These are phyloP conservation scores for Acmispon strigosus DNA, from an alignment of 306 rosid species.

Conservation along the genomic window DNA sequence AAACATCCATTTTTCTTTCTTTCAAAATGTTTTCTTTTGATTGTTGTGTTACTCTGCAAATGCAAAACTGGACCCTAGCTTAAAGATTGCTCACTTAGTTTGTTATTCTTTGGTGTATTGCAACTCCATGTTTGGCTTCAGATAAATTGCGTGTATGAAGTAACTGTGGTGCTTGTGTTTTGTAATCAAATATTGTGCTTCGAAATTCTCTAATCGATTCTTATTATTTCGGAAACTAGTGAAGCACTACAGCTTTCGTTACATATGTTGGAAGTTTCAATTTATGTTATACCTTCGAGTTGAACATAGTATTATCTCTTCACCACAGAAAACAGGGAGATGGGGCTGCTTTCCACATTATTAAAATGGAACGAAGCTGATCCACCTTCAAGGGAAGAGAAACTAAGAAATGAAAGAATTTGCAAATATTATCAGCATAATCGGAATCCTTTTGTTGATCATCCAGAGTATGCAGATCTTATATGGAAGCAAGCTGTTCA, in stretches of 20 bases:
- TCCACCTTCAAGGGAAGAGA: constrained; percentile 81
- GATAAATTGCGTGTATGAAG: not conserved
- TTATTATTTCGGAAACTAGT: not conserved
- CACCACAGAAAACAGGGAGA: constrained; percentile 46
- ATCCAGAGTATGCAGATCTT: constrained; percentile 54
- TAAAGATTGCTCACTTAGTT: not conserved
- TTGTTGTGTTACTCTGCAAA: not conserved
- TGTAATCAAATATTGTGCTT: not conserved
- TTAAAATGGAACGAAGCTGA: constrained; percentile 61
- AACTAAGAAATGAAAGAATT: constrained; percentile 64
- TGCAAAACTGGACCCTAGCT: not conserved
- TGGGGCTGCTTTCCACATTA: constrained; percentile 66
- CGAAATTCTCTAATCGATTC: not conserved
- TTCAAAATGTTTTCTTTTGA: not conserved
- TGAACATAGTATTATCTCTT: not conserved
- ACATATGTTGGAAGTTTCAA: not conserved
- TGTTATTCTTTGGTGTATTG: not conserved
- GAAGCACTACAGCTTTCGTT: not conserved
- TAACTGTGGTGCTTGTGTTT: not conserved
- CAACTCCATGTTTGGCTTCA: not conserved
- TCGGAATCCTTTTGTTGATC: constrained; percentile 69
- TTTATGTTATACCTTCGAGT: not conserved
- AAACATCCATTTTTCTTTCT: not conserved
- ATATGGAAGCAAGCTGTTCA: constrained; percentile 39
- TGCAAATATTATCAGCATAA: constrained; percentile 72